Conservation (phyloP, 768 basidiomycete genomes). For the Pleurotus tuber-regium region DNA sequence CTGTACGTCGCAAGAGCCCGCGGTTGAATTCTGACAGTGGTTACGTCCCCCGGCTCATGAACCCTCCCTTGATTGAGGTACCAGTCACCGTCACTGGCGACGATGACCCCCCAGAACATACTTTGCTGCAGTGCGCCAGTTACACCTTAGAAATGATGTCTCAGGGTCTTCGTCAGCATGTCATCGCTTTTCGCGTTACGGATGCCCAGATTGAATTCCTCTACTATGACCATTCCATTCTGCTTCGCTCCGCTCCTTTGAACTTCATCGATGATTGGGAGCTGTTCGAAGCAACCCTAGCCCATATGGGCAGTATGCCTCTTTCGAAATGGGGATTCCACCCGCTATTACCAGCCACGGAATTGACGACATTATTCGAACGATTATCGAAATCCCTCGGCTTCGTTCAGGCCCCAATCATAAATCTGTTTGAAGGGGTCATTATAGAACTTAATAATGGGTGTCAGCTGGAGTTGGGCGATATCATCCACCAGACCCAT, state of each 20-base stretch:
- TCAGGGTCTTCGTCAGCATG: slow-evolving; percentile 19
- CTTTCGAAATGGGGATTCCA: neutral
- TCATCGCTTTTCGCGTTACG: slow-evolving; percentile 16
- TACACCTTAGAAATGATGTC: slow-evolving; percentile 24
- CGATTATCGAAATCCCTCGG: neutral
- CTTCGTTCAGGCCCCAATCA: neutral
- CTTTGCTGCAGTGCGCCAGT: slow-evolving; percentile 20
- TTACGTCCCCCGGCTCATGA: neutral
- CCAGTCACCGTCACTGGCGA: neutral
- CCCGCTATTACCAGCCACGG: neutral
- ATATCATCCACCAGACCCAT: slow-evolving; percentile 1
- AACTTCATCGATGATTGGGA: slow-evolving; percentile 7
- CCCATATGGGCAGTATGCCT: neutral
- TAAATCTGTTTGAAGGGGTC: neutral
- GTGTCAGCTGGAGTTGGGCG: neutral
- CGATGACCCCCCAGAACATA: neutral
- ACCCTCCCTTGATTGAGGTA: too few species aligned
- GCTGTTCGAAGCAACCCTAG: slow-evolving; percentile 3
- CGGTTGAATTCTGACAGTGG: too few species aligned
- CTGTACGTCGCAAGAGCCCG: too few species aligned
- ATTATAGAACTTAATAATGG: neutral
- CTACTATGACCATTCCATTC: slow-evolving; percentile 17
- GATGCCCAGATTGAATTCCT: slow-evolving; percentile 18
- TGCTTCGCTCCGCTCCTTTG: slow-evolving; percentile 15
- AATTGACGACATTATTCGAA: neutral